phyloP scores from a whole-genome alignment of 192 early-diverging fungal species.

The Backusella westeae region DNA sequence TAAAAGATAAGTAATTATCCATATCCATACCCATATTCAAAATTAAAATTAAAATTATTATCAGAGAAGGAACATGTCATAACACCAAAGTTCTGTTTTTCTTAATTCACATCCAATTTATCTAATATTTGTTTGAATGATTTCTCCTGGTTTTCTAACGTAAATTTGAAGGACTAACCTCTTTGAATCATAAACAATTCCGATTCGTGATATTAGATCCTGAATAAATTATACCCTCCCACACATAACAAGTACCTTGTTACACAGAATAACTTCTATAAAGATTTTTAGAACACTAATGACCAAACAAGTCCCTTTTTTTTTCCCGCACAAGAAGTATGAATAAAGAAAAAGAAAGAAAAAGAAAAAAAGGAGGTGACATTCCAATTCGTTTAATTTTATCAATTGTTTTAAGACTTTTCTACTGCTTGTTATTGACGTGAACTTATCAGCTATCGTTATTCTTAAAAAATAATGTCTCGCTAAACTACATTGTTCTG shows the following conservation, averaged over 20 bases:
- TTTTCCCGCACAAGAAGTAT: background rate
- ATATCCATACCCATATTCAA: too few species aligned
- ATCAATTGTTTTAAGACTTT: background rate
- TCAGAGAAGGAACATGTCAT: background rate
- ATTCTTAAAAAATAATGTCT: too few species aligned
- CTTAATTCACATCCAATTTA: too few species aligned
- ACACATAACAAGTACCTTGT: background rate
- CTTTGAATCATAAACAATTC: background rate
- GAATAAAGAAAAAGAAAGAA: background rate
- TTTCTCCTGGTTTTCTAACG: background rate
- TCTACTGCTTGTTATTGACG: background rate
- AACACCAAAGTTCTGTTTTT: background rate
- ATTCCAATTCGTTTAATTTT: background rate
- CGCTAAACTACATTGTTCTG: too few species aligned
- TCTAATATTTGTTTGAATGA: background rate
- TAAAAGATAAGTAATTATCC: background rate
- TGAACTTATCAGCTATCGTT: background rate
- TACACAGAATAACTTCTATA: background rate
- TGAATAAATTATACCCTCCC: background rate
- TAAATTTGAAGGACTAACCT: background rate
- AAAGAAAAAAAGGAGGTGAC: background rate
- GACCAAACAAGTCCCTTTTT: background rate
- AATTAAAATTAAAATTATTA: too few species aligned
- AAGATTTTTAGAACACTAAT: background rate
- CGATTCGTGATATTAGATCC: background rate